Conservation (phyloP, 768 basidiomycete species). For the Lyophyllum semitale region DNA sequence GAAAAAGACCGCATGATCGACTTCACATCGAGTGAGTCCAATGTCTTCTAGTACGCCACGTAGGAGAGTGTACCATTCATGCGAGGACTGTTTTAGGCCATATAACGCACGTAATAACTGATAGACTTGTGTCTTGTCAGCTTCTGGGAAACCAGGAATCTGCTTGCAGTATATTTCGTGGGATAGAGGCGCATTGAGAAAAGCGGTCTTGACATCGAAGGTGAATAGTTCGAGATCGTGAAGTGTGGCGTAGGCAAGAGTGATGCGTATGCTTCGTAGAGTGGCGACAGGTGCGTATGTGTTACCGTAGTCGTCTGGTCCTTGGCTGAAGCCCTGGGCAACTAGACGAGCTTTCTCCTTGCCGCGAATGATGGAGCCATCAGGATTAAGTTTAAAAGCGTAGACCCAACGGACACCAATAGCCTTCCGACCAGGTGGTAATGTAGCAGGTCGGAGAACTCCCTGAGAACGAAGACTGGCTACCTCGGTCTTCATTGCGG, state of each 20-base stretch:
- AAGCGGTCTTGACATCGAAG: slow-evolving; percentile 30
- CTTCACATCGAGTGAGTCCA: slow-evolving; percentile 19
- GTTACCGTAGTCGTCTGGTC: slow-evolving; percentile 33
- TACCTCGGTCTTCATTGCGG: slow-evolving; percentile 24
- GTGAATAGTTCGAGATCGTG: slow-evolving; percentile 21
- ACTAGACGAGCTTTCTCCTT: slow-evolving; percentile 30
- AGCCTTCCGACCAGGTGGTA: slow-evolving; percentile 26
- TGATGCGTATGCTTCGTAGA: slow-evolving; percentile 18
- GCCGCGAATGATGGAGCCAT: slow-evolving; percentile 30
- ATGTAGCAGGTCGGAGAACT: slow-evolving; percentile 25
- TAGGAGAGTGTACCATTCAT: not conserved
- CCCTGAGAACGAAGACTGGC: slow-evolving; percentile 17
- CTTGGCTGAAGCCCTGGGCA: slow-evolving; percentile 25
- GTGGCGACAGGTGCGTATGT: slow-evolving; percentile 33
- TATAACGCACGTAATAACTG: slow-evolving; percentile 8
- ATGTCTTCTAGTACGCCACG: slow-evolving; percentile 8
- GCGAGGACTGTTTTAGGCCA: not conserved
- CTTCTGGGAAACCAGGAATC: slow-evolving; percentile 20
- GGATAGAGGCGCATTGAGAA: slow-evolving; percentile 23
- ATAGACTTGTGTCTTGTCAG: slow-evolving; percentile 11
- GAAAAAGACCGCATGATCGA: slow-evolving; percentile 19
- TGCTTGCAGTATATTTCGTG: slow-evolving; percentile 19
- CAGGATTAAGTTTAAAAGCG: slow-evolving; percentile 35
- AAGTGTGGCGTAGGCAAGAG: slow-evolving; percentile 25
- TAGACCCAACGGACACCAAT: slow-evolving; percentile 37